These are phyloP conservation scores for grape (Vitis vinifera) DNA, from an alignment of 164 flowering plant species.

Conservation along the genomic window DNA sequence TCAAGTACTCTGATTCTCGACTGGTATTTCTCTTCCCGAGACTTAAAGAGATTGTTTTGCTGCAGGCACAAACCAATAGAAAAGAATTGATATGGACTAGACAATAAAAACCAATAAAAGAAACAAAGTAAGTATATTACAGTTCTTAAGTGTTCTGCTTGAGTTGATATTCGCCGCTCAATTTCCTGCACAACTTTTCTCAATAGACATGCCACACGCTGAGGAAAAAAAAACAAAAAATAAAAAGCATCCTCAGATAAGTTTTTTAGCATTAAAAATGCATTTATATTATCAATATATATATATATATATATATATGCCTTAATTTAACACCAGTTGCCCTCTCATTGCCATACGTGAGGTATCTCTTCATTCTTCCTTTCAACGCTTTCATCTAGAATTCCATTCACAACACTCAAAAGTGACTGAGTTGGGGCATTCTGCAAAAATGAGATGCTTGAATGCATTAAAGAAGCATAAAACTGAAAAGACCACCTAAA, in stretches of 20 bases:
- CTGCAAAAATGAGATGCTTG: conserved; percentile 45
- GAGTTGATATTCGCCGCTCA: conserved; percentile 85
- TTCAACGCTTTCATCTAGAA: conserved; percentile 83
- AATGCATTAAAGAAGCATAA: conserved; percentile 9
- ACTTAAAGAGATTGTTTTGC: conserved; percentile 82
- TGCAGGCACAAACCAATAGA: conserved; percentile 31
- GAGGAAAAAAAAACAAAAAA: conserved; percentile 12
- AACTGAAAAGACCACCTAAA: neutral
- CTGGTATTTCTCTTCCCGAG: conserved; percentile 86
- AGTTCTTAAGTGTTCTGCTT: conserved; percentile 74
- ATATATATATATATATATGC: neutral
- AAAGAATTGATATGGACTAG: neutral
- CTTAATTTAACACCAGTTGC: conserved; percentile 9
- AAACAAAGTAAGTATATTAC: conserved; percentile 31
- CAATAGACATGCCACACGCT: conserved; percentile 82
- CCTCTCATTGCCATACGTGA: conserved; percentile 51
- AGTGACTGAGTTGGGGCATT: conserved; percentile 86
- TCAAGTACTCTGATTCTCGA: conserved; percentile 80
- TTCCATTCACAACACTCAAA: conserved; percentile 71
- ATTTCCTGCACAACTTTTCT: conserved; percentile 87
- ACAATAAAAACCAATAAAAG: neutral
- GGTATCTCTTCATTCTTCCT: conserved; percentile 84
- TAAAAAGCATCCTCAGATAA: neutral
- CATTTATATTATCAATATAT: neutral
- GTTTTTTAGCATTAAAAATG: no score